Base-by-base conservation (phyloP, 768 basidiomycete genomes). In the Clavulina sp. region DNA sequence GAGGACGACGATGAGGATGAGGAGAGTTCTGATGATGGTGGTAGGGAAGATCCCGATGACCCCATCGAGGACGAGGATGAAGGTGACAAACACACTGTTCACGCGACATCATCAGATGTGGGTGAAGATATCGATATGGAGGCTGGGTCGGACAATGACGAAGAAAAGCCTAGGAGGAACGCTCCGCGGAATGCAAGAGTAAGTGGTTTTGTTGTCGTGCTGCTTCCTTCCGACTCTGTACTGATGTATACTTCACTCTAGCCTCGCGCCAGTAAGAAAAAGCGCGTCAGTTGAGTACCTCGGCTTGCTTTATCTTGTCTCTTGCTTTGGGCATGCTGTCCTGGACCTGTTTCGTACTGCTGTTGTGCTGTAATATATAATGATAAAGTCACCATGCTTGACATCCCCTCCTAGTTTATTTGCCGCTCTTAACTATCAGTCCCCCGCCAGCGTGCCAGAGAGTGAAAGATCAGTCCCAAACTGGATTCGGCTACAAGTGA, bases 11-110 rank as follows among this genome's bases (percentile, higher is more conserved):
- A 51, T 49, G 50, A 51, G 9, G 50, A 51, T 1, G 43, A 49
- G 21, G 50, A 46, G 40, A n/a, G 18, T 48, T 46, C 41, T 9
- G 48, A 49, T 49, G 50, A 51, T 9, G 49, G 50, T 29, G 50
- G 49, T 18, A 26, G 21, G 7, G 50, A 49, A 1, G 28, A 49
- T 16, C 31, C 48, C 16, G 48, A 33, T 30, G 48, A 49, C 48
- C 7, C 7, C 1, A 33, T 33, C 31, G 48, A 49, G 1, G 48
- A 49, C 13, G 43, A 46, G 13, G 24, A 13, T 9, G 43, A 46
- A 9, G n/a, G n/a, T n/a, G n/a, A n/a, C n/a, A n/a, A n/a, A n/a
- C n/a, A n/a, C n/a, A n/a, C n/a, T n/a, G n/a, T n/a, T n/a, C n/a
- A n/a, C n/a, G 13, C 26, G 24, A 9, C 13, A 46, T 46, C 43